Base-by-base conservation (phyloP, 208 protist species). In the Lotmaria passim region DNA sequence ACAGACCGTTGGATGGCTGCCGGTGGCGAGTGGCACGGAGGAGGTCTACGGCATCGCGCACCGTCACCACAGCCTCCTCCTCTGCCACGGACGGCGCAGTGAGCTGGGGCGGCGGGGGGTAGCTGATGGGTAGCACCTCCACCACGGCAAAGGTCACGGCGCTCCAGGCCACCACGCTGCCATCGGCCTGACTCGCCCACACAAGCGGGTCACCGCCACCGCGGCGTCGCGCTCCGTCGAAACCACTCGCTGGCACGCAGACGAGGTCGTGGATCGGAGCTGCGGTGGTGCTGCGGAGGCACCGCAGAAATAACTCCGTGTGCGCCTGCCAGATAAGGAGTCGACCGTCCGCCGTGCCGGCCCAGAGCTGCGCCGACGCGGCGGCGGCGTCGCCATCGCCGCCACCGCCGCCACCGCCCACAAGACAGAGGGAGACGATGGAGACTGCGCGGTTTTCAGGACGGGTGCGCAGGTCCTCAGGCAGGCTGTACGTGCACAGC, bases 151-250 rank as follows among this genome's bases (percentile, higher is more conserved):
- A 72, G 17, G 69, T 76, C 23, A 28, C 43, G 4, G 77, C 59
- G 48, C 81, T 73, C 75, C 80, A 86, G 53, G 82, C 64, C 28
- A 69, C 63, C 19, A 89, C 79, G 56, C 56, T 67, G 36, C 83
- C 83, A 38, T 79, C 76, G n/a, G 75, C 66, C 48, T 83, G 81
- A 19, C 68, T 73, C 19, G 75, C 71, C 83, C 79, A 89, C 24
- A 86, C 73, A 19, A 79, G 21, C 12, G 50, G 39, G n/a, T 64
- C 58, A 2, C 44, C 58, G 2, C n/a, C 21, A n/a, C 31, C 26
- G 15, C 21, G 12, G 17, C 33, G 21, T 15, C 28, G 2, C 28
- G 19, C 28, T 21, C 36, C 23, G 26, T 5, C 30, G 26, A 62
- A 62, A 28, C 58, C 58, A n/a, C 33, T 21, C 6, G 50, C 31